Evolutionary conservation across 768 basidiomycete genomes (phyloP), one percentile per base, ranked within the genome.

Genomic region (Xerocomus potaroensis): DNA sequence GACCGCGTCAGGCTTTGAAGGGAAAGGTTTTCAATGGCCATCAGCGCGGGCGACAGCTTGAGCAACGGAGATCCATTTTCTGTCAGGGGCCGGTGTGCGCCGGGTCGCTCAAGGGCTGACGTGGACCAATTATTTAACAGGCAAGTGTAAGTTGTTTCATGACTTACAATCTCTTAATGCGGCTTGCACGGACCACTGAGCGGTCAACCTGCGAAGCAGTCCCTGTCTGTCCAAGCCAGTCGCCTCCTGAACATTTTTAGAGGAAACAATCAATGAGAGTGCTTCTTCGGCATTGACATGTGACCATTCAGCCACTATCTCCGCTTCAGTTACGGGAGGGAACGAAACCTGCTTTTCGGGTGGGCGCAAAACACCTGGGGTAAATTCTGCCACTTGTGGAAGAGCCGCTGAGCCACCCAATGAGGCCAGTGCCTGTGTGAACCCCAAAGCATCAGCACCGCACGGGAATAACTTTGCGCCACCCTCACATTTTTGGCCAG

Each of bases 1-100:
- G 88, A 87, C 46, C 88, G 78, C 16, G 86, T 78, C 47, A 95
- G 68, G 59, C 89, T 91, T 61, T 89, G 87, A 46, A 91, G 72
- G 6, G 93, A 95, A 27, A 90, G 72, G 63, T 95, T 95, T 57
- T 93, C 88, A 43, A 89, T 87, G 54, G 88, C 84, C 89, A 93
- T 95, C 51, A 95, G 71, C 14, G 85, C 83, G 27, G 89, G 89
- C 5, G 89, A 86, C 27, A 92, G 80, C 61, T 82, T 88, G 43
- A 90, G 75, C 34, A 91, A 74, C 3, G 87, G 84, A 2, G 86
- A 80, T 32, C 84, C 69, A 12, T 81, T 81, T 54, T 91, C 87
- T 45, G 78, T 78, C 19, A 84, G 74, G 18, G 78, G 75, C 18
- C 90, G 82, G 49, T 76, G 80, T 11, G 65, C 66, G 11, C 71